phyloP scores from a whole-genome alignment of 768 basidiomycete genomes.

The Sporobolomyces pararoseus region DNA sequence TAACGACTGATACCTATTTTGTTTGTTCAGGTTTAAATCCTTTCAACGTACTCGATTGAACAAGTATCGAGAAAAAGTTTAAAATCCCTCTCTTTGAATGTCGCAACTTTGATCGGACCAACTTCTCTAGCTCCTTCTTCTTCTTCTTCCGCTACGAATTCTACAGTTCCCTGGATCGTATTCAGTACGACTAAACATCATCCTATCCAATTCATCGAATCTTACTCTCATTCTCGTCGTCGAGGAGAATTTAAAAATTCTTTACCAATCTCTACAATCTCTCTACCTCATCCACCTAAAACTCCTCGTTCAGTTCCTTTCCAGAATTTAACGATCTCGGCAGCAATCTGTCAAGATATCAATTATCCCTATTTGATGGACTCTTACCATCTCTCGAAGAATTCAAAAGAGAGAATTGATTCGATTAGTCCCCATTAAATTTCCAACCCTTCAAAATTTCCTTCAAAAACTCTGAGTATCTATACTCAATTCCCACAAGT shows the following conservation, averaged over 20 bases:
- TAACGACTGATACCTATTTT: not conserved
- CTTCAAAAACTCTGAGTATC: not conserved
- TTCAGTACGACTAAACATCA: conserved; percentile 33
- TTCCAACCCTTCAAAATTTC: conserved; percentile 29
- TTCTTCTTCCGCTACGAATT: not conserved
- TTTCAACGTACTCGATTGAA: conserved; percentile 30
- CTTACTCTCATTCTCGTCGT: conserved; percentile 22
- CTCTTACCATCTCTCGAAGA: not conserved
- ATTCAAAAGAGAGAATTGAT: no score
- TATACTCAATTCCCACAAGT: conserved; percentile 4
- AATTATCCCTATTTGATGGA: conserved; percentile 16
- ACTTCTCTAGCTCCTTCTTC: no score
- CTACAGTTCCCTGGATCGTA: conserved; percentile 1
- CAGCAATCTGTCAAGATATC: conserved; percentile 31
- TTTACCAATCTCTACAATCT: conserved; percentile 11
- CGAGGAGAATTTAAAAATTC: not conserved
- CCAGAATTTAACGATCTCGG: conserved; percentile 7
- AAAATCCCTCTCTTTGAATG: conserved; percentile 1
- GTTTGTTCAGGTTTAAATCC: conserved; percentile 14
- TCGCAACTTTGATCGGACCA: conserved; percentile 35
- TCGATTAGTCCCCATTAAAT: conserved; percentile 9
- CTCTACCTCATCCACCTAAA: not conserved
- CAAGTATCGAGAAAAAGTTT: no score
- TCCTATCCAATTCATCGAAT: conserved; percentile 36
- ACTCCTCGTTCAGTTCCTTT: conserved; percentile 12